A percentile compares a stretch with the other conserved stretches of the same genome.
Evolutionary conservation across 2,329 filamentous ascomycete species (phyloP).

Genomic region (Leptographium galeiforme): DNA sequence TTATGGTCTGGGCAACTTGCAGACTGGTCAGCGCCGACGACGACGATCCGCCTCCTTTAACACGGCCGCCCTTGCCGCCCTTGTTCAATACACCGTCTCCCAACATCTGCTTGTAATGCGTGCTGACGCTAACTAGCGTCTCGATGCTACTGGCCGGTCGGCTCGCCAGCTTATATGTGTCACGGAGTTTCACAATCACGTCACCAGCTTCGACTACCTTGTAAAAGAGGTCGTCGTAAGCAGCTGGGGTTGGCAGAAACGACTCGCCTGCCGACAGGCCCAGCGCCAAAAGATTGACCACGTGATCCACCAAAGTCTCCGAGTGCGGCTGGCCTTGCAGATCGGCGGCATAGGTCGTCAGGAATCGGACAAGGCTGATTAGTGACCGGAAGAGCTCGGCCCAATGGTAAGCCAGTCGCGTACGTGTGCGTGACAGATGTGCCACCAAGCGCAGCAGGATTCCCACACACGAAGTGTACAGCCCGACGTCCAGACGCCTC

Average conservation of each 20-base stretch:
- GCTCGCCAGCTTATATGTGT: constrained; percentile 52
- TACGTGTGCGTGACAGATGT: constrained; percentile 69
- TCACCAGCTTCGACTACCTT: constrained; percentile 91
- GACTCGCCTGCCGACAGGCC: constrained; percentile 77
- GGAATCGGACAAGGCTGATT: constrained; percentile 76
- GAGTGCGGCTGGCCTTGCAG: constrained; percentile 54
- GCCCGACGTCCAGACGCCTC: constrained; percentile 66
- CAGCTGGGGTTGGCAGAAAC: constrained; percentile 74
- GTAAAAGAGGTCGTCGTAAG: constrained; percentile 96
- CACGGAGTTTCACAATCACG: constrained; percentile 66
- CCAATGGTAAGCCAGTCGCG: constrained; percentile 83
- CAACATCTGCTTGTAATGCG: constrained; percentile 78
- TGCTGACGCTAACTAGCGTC: constrained; percentile 67
- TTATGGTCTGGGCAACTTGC: constrained; percentile 83
- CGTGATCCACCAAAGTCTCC: constrained; percentile 58
- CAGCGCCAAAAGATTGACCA: constrained; percentile 73
- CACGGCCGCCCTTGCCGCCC: constrained; percentile 24
- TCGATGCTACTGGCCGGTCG: constrained; percentile 60
- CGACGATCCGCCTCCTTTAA: constrained; percentile 19
- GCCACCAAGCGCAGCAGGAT: constrained; percentile 74
- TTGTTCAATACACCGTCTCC: constrained; percentile 30
- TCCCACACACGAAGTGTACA: constrained; percentile 72
- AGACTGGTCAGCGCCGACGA: constrained; percentile 63
- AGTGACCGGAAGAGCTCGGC: constrained; percentile 85
- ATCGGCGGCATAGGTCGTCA: constrained; percentile 74